Conservation (phyloP, 306 rosid species). For the Abrus pulchellus region DNA sequence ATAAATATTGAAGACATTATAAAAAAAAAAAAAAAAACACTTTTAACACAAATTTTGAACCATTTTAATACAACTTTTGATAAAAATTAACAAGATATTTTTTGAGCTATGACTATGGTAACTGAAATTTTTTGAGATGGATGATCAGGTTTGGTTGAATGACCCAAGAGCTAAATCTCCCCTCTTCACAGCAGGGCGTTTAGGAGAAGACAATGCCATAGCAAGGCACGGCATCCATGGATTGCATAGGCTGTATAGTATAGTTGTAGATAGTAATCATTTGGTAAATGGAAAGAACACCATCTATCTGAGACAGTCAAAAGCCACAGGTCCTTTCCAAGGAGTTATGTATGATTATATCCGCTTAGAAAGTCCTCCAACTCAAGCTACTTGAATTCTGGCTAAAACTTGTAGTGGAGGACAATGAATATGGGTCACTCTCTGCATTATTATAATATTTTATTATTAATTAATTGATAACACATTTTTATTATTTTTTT, state of each 20-base stretch:
- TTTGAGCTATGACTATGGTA: not conserved
- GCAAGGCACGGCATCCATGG: constrained; percentile 94
- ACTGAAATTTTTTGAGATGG: not conserved
- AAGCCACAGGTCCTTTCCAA: constrained; percentile 34
- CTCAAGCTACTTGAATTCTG: constrained; percentile 1
- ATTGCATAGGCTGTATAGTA: constrained; percentile 56
- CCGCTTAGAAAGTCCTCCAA: constrained; percentile 77
- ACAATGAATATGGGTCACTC: too few relatives aligned
- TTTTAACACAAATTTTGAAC: too few relatives aligned
- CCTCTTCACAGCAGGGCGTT: constrained; percentile 49
- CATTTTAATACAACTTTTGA: too few relatives aligned
- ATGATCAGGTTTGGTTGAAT: constrained; percentile 71
- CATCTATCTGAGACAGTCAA: constrained; percentile 68
- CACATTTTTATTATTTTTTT: too few relatives aligned
- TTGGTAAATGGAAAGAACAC: constrained; percentile 61
- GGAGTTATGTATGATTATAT: constrained; percentile 89
- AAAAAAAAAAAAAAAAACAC: too few relatives aligned
- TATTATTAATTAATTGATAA: too few relatives aligned
- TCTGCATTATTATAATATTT: too few relatives aligned
- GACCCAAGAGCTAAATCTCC: not conserved
- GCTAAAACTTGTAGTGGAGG: too few relatives aligned
- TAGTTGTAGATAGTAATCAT: constrained; percentile 47
- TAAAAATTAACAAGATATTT: too few relatives aligned
- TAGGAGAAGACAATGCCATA: constrained; percentile 75
- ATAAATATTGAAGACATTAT: too few relatives aligned